Percentiles rank a stretch among this genome's conserved stretches.
Evolutionary conservation across 371 early-diverging fungal species (phyloP).

Genomic region (Mucor piriformis): DNA sequence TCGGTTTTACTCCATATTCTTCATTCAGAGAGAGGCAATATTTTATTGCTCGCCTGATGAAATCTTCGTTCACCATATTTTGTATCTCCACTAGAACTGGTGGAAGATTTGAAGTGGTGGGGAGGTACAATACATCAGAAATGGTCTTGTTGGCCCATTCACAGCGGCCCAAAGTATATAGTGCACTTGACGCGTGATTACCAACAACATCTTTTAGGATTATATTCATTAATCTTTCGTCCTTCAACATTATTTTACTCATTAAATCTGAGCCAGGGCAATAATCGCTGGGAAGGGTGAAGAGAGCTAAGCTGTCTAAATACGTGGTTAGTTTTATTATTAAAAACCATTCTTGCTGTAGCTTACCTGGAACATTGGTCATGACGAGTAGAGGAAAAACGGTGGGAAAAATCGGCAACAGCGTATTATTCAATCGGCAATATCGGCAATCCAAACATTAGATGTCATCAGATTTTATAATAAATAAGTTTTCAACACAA

Average conservation of each 20-base stretch:
- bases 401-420: too few species aligned
- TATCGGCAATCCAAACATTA: too few species aligned
- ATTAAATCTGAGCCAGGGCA: constrained; percentile 13
- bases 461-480: too few species aligned
- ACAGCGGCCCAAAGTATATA: constrained; percentile 17
- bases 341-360: constrained; percentile 4
- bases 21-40: constrained; percentile 15
- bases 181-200: constrained; percentile 8
- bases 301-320: constrained; percentile 13
- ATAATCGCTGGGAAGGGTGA: constrained; percentile 7
- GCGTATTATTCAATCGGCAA: too few species aligned
- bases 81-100: constrained; percentile 15
- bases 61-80: constrained; percentile 15
- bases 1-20: constrained; percentile 21
- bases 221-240: constrained; percentile 7
- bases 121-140: constrained; percentile 14
- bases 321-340: constrained; percentile 6
- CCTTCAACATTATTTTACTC: constrained; percentile 10
- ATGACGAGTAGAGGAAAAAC: constrained; percentile 5
- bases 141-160: constrained; percentile 12
- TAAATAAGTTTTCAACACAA: too few species aligned
- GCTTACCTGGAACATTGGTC: constrained; percentile 7
- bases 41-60: constrained; percentile 5
- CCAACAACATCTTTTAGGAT: constrained; percentile 14
- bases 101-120: constrained; percentile 2